Evolutionary conservation across 495 filamentous ascomycete genomes (phyloP).

Genomic region (Penicillium daleae): DNA sequence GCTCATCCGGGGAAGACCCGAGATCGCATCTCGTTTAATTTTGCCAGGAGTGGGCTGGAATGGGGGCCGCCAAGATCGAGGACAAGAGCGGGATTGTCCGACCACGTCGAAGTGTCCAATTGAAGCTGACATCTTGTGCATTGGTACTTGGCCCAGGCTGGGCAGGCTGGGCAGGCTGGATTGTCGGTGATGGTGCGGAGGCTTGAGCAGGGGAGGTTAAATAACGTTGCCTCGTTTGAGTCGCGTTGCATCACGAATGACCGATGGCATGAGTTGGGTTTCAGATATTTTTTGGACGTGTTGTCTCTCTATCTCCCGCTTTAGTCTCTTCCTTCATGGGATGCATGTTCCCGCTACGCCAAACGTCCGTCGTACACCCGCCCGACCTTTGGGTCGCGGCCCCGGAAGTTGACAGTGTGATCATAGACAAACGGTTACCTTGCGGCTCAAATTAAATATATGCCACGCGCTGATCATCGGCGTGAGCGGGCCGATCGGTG

Average conservation of each 20-base stretch:
- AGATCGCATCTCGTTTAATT: conserved; percentile 10
- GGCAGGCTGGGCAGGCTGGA: background rate
- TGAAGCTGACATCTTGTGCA: background rate
- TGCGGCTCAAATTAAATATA: background rate
- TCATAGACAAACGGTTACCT: no score
- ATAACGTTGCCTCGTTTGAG: no score
- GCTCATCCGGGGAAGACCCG: background rate
- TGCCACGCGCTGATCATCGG: background rate
- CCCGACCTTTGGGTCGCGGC: no score
- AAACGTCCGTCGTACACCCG: no score
- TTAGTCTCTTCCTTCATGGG: background rate
- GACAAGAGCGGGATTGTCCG: background rate
- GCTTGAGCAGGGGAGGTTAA: background rate
- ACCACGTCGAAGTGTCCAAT: background rate
- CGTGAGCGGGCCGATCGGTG: background rate
- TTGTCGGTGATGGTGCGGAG: background rate
- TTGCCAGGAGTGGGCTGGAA: background rate
- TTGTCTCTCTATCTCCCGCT: background rate
- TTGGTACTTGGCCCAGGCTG: background rate
- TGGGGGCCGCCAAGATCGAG: conserved; percentile 4
- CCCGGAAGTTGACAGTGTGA: background rate
- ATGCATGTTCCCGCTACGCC: background rate
- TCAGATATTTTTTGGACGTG: background rate
- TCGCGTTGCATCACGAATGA: background rate
- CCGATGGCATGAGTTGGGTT: background rate